Conservation (phyloP, 495 filamentous ascomycete species). For the Cercophora sp. region DNA sequence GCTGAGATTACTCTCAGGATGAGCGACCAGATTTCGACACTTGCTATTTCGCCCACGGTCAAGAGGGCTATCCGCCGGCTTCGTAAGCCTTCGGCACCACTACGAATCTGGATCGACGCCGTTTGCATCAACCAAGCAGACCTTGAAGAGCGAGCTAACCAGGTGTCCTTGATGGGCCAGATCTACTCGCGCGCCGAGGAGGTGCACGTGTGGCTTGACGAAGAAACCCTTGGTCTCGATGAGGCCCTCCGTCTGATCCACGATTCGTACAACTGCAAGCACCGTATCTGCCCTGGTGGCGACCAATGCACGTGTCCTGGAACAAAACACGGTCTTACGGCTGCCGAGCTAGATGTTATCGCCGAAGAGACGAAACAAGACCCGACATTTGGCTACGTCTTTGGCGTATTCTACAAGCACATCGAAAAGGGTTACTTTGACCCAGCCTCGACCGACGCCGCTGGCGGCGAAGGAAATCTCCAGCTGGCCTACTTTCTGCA, state of each 20-base stretch:
- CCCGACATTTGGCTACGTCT: background rate
- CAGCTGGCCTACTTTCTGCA: slow-evolving; percentile 1
- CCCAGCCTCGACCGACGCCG: background rate
- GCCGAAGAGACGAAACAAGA: background rate
- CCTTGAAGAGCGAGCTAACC: slow-evolving; percentile 18
- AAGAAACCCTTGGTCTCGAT: slow-evolving; percentile 18
- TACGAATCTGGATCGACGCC: slow-evolving; percentile 1
- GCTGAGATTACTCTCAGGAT: background rate
- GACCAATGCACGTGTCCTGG: background rate
- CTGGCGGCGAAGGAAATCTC: background rate
- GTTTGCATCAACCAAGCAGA: slow-evolving; percentile 20
- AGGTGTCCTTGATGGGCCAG: slow-evolving; percentile 22
- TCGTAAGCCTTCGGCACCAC: background rate
- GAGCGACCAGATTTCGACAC: background rate
- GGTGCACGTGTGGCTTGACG: slow-evolving; percentile 24
- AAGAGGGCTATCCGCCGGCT: slow-evolving; percentile 5
- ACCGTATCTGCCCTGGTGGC: slow-evolving; percentile 1
- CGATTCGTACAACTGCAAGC: slow-evolving; percentile 9
- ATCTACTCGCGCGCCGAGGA: slow-evolving; percentile 18
- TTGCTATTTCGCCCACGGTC: slow-evolving; percentile 2
- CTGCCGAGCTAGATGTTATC: background rate
- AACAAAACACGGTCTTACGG: background rate
- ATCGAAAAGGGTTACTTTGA: background rate
- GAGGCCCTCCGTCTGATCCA: background rate
- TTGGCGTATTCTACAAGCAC: background rate